Conservation (phyloP, 2,329 filamentous ascomycete species). For the Arthroderma uncinatum region DNA sequence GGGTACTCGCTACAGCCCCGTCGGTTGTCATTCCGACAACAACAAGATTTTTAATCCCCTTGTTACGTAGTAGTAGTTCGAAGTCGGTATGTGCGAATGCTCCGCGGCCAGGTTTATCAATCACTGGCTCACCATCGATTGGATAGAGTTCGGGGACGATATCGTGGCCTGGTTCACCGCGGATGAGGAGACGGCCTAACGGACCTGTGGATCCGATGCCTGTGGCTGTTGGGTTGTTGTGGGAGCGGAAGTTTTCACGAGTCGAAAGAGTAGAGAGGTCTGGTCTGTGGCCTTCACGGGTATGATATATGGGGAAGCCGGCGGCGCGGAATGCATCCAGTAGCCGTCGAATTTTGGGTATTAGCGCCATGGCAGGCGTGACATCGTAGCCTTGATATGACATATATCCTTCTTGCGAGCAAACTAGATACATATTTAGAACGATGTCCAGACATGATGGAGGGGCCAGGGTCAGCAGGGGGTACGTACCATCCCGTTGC, state of each 20-base stretch:
- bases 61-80: constrained; percentile 41
- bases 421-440: constrained; percentile 24
- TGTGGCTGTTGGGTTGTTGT: constrained; percentile 41
- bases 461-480: background rate
- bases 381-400: constrained; percentile 38
- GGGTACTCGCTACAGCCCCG: constrained; percentile 45
- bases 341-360: constrained; percentile 32
- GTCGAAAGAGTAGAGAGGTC: constrained; percentile 47
- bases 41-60: constrained; percentile 43
- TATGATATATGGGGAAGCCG: constrained; percentile 36
- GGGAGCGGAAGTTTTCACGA: constrained; percentile 44
- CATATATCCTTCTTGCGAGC: constrained; percentile 35
- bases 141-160: constrained; percentile 46
- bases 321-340: constrained; percentile 30
- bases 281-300: constrained; percentile 39
- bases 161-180: constrained; percentile 48
- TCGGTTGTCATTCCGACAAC: constrained; percentile 47
- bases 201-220: constrained; percentile 45
- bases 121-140: constrained; percentile 37
- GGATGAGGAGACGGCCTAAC: constrained; percentile 47
- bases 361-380: constrained; percentile 28
- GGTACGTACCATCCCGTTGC: constrained; percentile 37
- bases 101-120: constrained; percentile 46
- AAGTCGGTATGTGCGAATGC: constrained; percentile 47
- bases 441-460: background rate